Evolutionary conservation across 2,329 filamentous ascomycete species (phyloP).

Genomic region (Fusarium chaquense): DNA sequence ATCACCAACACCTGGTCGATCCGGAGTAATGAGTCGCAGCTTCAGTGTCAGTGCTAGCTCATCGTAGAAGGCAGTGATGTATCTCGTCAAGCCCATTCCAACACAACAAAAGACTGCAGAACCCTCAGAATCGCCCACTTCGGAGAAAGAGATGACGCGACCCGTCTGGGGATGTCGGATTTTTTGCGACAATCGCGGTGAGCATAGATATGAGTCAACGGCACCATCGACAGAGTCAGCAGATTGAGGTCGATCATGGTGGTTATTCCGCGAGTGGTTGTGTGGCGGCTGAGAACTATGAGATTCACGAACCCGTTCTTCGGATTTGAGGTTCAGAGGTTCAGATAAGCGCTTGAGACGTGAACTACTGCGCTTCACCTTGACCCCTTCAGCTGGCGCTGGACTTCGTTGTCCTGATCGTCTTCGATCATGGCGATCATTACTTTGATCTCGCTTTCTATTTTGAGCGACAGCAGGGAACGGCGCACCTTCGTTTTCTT

Average conservation of each 20-base stretch:
- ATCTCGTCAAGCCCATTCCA: conserved; percentile 96
- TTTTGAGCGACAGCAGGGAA: conserved; percentile 76
- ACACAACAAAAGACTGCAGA: conserved; percentile 96
- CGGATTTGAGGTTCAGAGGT: conserved; percentile 56
- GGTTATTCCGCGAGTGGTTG: conserved; percentile 60
- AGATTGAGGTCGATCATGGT: conserved; percentile 80
- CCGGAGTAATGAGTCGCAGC: conserved; percentile 90
- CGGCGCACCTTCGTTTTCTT: conserved; percentile 74
- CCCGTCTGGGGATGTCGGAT: conserved; percentile 88
- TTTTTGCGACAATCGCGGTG: conserved; percentile 87
- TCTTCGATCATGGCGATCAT: conserved; percentile 59
- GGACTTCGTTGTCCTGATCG: conserved; percentile 64
- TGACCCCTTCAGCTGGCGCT: conserved; percentile 59
- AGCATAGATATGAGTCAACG: conserved; percentile 85
- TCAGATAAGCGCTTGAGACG: conserved; percentile 69
- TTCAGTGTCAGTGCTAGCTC: conserved; percentile 91
- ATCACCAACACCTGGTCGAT: conserved; percentile 92
- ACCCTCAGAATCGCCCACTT: conserved; percentile 92
- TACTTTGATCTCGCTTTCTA: conserved; percentile 62
- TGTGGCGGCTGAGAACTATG: conserved; percentile 48
- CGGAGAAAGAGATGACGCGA: conserved; percentile 92
- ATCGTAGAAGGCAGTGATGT: conserved; percentile 97
- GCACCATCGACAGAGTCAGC: conserved; percentile 90
- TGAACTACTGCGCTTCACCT: conserved; percentile 67
- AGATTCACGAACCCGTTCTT: conserved; percentile 52